Conservation (phyloP, 2,329 filamentous ascomycete species). For the Thelonectria olida region DNA sequence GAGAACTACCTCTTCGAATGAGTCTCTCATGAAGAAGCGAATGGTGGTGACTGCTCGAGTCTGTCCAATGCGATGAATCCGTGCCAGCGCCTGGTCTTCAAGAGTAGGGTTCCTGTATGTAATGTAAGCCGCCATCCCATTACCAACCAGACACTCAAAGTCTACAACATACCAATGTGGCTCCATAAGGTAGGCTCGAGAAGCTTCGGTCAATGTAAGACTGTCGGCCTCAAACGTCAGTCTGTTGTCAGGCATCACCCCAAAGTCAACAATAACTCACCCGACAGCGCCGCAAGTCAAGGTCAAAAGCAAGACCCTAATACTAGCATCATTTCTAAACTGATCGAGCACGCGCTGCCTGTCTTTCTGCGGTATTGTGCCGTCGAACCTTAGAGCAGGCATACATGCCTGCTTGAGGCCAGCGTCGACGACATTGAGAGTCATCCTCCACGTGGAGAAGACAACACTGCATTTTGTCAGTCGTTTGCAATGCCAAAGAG, state of each 20-base stretch:
- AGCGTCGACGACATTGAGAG: conserved; percentile 55
- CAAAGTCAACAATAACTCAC: conserved; percentile 44
- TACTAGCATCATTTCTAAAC: conserved; percentile 49
- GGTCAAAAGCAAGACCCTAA: conserved; percentile 58
- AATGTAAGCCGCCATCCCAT: not conserved
- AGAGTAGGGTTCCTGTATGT: conserved; percentile 50
- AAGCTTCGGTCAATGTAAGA: conserved; percentile 57
- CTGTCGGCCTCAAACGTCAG: conserved; percentile 38
- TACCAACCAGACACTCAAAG: not conserved
- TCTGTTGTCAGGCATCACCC: too few species aligned
- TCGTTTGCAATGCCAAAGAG: not conserved
- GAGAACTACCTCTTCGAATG: conserved; percentile 49
- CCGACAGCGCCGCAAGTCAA: conserved; percentile 62
- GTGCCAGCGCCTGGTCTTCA: conserved; percentile 54
- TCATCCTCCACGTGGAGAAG: conserved; percentile 61
- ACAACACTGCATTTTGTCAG: conserved; percentile 50
- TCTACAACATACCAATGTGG: conserved; percentile 59
- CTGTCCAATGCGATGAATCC: conserved; percentile 50
- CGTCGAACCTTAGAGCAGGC: conserved; percentile 54
- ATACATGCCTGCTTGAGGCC: conserved; percentile 49
- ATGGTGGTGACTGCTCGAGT: conserved; percentile 48
- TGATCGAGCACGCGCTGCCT: conserved; percentile 50
- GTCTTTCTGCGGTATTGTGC: conserved; percentile 53
- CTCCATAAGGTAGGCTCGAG: conserved; percentile 59
- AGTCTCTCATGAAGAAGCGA: conserved; percentile 48